Evolutionary conservation across 495 filamentous ascomycete species (phyloP).

Genomic region (Ascobolus immersus): DNA sequence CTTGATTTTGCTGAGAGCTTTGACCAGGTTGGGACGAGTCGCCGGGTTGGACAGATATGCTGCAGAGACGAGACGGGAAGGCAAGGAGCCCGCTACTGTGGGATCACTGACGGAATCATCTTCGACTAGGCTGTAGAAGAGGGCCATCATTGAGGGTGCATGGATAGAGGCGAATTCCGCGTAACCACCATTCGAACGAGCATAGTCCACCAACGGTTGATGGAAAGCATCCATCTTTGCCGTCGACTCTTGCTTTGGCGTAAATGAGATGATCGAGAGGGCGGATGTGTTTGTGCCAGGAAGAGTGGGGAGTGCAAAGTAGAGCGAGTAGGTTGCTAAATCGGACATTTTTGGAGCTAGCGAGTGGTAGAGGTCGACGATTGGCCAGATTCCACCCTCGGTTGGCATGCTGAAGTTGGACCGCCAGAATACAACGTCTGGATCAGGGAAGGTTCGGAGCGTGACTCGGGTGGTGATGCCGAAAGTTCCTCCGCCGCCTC

Average conservation of each 20-base stretch:
- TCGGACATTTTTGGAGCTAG: constrained; percentile 17
- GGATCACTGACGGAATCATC: constrained; percentile 8
- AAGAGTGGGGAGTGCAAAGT: constrained; percentile 15
- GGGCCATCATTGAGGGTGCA: too few species aligned
- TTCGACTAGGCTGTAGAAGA: too few species aligned
- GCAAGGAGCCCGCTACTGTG: constrained; percentile 15
- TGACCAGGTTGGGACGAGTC: constrained; percentile 13
- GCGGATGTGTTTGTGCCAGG: constrained; percentile 5
- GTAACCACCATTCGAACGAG: too few species aligned
- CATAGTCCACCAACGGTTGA: too few species aligned
- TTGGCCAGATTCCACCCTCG: constrained; percentile 16
- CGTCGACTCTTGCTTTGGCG: neutral
- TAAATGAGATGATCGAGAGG: too few species aligned
- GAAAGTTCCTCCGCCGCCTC: constrained; percentile 31
- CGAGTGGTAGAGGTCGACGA: constrained; percentile 16
- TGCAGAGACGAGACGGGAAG: constrained; percentile 19
- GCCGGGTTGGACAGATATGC: constrained; percentile 13
- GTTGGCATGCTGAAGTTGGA: constrained; percentile 19
- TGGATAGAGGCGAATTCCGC: too few species aligned
- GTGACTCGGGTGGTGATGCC: constrained; percentile 26
- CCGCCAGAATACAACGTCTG: constrained; percentile 3
- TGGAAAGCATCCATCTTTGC: neutral
- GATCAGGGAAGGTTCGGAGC: constrained; percentile 17
- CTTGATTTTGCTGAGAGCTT: constrained; percentile 14
- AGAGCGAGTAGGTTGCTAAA: constrained; percentile 19